Conservation (phyloP, 768 basidiomycete genomes). For the Pulveroboletus ravenelii region DNA sequence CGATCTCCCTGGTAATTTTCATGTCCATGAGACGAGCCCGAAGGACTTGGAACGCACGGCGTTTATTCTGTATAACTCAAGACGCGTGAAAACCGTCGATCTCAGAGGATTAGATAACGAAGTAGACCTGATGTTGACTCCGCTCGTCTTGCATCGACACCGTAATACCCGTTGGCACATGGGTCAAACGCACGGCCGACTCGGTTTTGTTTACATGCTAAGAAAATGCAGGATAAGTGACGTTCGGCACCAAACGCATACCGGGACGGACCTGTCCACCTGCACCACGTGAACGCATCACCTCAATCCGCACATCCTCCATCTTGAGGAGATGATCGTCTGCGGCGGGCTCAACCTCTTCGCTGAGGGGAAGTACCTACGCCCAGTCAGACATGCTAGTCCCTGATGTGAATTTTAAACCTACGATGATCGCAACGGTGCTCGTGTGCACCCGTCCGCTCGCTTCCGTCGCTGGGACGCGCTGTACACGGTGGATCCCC, state of each 20-base stretch:
- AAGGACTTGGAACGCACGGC: constrained; percentile 90
- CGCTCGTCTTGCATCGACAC: constrained; percentile 99
- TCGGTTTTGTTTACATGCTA: constrained; percentile 99
- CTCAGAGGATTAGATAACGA: not conserved
- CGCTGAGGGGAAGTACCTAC: constrained; percentile 77
- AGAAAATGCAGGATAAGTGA: not conserved
- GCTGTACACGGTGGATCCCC: constrained; percentile 93
- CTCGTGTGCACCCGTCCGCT: constrained; percentile 89
- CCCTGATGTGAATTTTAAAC: constrained; percentile 6
- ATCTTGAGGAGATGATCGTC: constrained; percentile 71
- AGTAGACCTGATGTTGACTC: constrained; percentile 81
- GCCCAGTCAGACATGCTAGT: not conserved
- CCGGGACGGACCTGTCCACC: constrained; percentile 75
- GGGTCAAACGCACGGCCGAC: constrained; percentile 92
- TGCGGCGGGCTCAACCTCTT: constrained; percentile 50
- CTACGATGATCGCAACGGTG: constrained; percentile 1
- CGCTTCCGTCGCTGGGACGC: constrained; percentile 87
- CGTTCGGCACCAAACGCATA: not conserved
- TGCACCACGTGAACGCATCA: constrained; percentile 95
- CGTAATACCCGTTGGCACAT: constrained; percentile 86
- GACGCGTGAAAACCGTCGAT: not conserved
- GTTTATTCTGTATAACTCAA: constrained; percentile 59
- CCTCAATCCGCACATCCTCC: constrained; percentile 86
- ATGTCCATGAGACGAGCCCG: constrained; percentile 79
- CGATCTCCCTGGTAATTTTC: constrained; percentile 66